phyloP scores from a whole-genome alignment of 1,139 yeast genomes.

The Sugiyamaella paludigena region DNA sequence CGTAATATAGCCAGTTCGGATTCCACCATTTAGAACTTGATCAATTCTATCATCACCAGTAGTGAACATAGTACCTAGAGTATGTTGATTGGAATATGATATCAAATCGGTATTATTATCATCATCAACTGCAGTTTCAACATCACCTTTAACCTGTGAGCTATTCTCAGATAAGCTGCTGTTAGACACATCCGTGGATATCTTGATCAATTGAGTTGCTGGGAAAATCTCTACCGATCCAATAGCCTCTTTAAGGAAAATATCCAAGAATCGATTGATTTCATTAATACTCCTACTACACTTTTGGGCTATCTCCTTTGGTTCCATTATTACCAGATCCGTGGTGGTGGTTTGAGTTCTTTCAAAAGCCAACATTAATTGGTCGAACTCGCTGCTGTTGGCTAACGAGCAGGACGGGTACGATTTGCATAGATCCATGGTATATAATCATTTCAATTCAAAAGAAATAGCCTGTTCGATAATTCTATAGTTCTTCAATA shows the following conservation, averaged over 20 bases:
- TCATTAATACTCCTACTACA: conserved; percentile 51
- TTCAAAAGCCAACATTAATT: conserved; percentile 28
- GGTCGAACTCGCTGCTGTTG: conserved; percentile 31
- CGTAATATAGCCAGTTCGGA: conserved; percentile 62
- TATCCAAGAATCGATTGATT: conserved; percentile 43
- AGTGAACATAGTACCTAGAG: conserved; percentile 38
- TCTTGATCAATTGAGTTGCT: conserved; percentile 27
- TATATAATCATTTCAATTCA: not conserved
- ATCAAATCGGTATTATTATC: not conserved
- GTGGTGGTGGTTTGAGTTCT: conserved; percentile 38
- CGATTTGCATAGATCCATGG: conserved; percentile 21
- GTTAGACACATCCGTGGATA: not conserved
- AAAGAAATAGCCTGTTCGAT: no score
- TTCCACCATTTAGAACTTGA: conserved; percentile 60
- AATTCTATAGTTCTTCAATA: no score
- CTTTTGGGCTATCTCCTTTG: conserved; percentile 44
- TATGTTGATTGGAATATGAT: conserved; percentile 1
- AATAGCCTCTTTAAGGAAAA: conserved; percentile 15
- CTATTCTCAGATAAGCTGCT: not conserved
- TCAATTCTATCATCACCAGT: conserved; percentile 66
- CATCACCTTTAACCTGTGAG: not conserved
- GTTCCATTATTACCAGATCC: conserved; percentile 44
- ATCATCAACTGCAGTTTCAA: no score
- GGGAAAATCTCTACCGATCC: conserved; percentile 20
- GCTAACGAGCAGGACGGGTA: conserved; percentile 19